phyloP scores from a whole-genome alignment of 2,329 filamentous ascomycete species.

The Ophiostoma sp. region DNA sequence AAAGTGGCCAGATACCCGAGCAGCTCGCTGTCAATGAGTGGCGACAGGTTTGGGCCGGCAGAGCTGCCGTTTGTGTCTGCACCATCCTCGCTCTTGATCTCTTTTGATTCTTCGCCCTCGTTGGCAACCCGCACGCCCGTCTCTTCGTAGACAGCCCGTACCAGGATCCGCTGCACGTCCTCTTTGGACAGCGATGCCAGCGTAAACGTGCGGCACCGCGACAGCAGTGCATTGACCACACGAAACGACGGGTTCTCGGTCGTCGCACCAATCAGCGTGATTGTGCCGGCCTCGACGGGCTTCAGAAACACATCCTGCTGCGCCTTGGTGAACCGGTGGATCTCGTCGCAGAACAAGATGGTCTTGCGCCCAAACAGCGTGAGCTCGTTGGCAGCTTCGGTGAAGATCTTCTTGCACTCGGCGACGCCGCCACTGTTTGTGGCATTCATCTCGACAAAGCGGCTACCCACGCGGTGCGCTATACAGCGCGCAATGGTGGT shows the following conservation, averaged over 20 bases:
- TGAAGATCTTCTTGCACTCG: constrained; percentile 89
- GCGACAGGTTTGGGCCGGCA: constrained; percentile 33
- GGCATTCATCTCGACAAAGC: constrained; percentile 94
- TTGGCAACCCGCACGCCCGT: constrained; percentile 19
- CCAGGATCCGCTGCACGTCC: constrained; percentile 67
- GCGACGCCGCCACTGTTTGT: constrained; percentile 81
- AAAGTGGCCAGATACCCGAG: constrained; percentile 78
- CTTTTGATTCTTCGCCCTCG: neutral
- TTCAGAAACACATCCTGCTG: constrained; percentile 95
- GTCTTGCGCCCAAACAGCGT: constrained; percentile 80
- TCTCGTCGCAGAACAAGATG: constrained; percentile 96
- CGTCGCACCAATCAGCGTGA: constrained; percentile 90
- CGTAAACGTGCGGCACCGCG: constrained; percentile 86
- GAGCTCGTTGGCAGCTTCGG: constrained; percentile 75
- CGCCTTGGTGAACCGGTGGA: constrained; percentile 82
- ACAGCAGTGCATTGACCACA: constrained; percentile 79
- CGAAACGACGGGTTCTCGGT: constrained; percentile 97
- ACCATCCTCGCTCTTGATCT: constrained; percentile 43
- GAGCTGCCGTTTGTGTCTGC: neutral
- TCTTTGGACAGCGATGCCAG: constrained; percentile 67
- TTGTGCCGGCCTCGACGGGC: constrained; percentile 82
- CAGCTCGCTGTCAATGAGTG: constrained; percentile 70
- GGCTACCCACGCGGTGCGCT: constrained; percentile 70
- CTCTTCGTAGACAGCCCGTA: constrained; percentile 66
- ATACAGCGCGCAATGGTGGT: constrained; percentile 91